A percentile compares a stretch with the other conserved stretches of the same genome.
These are phyloP conservation scores for Dalbergia cultrata DNA, from an alignment of 306 rosid genomes.

Conservation along the genomic window DNA sequence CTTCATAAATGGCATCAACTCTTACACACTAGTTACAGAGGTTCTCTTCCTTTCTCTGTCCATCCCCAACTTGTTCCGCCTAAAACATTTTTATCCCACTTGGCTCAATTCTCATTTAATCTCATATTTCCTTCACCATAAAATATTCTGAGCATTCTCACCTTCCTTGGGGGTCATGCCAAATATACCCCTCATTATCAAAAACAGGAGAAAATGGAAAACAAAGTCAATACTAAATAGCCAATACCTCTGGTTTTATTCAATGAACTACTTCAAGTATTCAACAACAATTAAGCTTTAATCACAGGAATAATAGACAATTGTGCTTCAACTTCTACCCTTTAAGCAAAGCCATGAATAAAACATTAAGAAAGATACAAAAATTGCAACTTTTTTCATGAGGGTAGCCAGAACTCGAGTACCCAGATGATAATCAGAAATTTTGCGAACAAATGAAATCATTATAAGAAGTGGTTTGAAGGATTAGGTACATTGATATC, in stretches of 20 bases:
- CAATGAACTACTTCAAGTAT: background rate
- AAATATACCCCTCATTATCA: background rate
- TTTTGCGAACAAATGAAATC: background rate
- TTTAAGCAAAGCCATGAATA: slow-evolving; percentile 11
- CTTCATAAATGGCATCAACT: slow-evolving; percentile 2
- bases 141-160: slow-evolving; percentile 7
- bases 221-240: slow-evolving; percentile 6
- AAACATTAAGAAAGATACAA: slow-evolving; percentile 19
- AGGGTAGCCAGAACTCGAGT: slow-evolving; percentile 1
- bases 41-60: slow-evolving; percentile 12
- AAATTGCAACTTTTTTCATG: slow-evolving; percentile 1
- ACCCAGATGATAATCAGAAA: background rate
- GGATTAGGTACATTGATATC: slow-evolving; percentile 70
- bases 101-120: slow-evolving; percentile 21
- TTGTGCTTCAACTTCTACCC: background rate
- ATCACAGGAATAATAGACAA: slow-evolving; percentile 7
- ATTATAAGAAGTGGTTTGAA: slow-evolving; percentile 15
- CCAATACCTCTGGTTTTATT: slow-evolving; percentile 4
- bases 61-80: slow-evolving; percentile 13
- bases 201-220: background rate
- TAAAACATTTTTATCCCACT: background rate
- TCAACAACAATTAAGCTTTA: background rate
- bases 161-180: slow-evolving; percentile 2
- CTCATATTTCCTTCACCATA: background rate
- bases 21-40: background rate